phyloP scores from a whole-genome alignment of 805 yeast species.

The Cyberlindnera mrakii region DNA sequence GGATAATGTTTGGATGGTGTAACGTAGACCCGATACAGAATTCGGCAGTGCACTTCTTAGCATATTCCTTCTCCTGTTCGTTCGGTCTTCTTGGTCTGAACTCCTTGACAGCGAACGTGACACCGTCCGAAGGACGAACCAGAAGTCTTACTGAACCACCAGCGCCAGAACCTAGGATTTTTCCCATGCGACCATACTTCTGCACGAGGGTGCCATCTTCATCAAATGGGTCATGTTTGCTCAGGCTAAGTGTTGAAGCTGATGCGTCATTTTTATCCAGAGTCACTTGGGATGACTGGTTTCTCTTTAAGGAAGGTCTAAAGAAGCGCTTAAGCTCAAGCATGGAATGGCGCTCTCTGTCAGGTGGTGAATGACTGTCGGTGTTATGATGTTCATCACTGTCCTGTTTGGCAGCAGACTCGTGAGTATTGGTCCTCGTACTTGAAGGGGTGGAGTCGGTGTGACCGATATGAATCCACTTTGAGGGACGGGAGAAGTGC shows the following conservation, averaged over 20 bases:
- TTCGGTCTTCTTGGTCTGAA: conserved; percentile 66
- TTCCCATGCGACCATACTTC: conserved; percentile 71
- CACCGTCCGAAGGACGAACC: conserved; percentile 60
- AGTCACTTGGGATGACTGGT: conserved; percentile 9
- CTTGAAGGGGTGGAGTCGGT: background rate
- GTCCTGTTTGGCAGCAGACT: background rate
- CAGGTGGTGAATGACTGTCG: conserved; percentile 2
- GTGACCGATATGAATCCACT: background rate
- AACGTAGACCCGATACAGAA: conserved; percentile 80
- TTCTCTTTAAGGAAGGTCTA: conserved; percentile 16
- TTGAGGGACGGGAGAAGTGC: conserved; percentile 1
- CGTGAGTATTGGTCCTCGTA: conserved; percentile 1
- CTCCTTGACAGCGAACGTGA: conserved; percentile 78
- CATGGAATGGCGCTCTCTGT: conserved; percentile 12
- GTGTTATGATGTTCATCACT: background rate
- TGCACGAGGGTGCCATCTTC: conserved; percentile 46
- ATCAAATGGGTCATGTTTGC: conserved; percentile 24
- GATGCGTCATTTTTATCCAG: conserved; percentile 1
- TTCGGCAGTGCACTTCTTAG: conserved; percentile 86
- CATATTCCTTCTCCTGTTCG: conserved; percentile 69
- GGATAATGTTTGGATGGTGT: conserved; percentile 75
- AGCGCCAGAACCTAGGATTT: conserved; percentile 77
- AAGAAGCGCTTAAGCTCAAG: conserved; percentile 22
- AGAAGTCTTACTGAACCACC: conserved; percentile 81
- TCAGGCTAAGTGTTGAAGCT: conserved; percentile 3